Base-by-base conservation (phyloP, 1,139 yeast species). In the Scheffersomyces titani region DNA sequence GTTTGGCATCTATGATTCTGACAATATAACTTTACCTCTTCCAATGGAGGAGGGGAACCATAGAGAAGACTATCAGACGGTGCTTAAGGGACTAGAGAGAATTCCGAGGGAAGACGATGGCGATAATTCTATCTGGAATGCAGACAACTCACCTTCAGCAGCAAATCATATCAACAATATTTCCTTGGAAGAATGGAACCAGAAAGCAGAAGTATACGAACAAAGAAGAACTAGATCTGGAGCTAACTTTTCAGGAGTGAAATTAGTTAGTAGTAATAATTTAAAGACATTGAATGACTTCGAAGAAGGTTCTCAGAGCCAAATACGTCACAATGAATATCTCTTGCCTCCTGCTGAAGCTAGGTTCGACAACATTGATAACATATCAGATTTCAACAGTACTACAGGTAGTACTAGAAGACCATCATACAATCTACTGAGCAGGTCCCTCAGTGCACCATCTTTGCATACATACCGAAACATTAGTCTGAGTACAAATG, bases 361-460 rank as follows among this genome's bases (percentile, higher is more conserved):
- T 21, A 54, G 69, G 45, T 59, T 58, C 22, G 74, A 72, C 48
- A 60, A 72, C 51, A 66, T 73, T 44, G 80, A 75, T 57, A 62
- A 66, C 54, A 58, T 75, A 22, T 72, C 76, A 59, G 78, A 74
- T 52, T 45, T 68, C 24, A 55, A 55, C 18, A 57, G 62, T 51
- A 47, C 59, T 40, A 51, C 58, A n/a, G 58, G 57, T 46, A 55
- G 54, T 44, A 47, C 57, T 3, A 48, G 53, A 24, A 51, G 57
- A 36, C 62, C 65, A 2, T 57, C 64, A 19, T 63, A 59, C 50
- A 54, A 65, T 11, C 58, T 63, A n/a, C 71, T 71, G 71, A 66
- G 63, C 57, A 55, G 77, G 44, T 73, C 80, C 1, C 63, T 65
- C 46, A 75, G 81, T 65, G 82, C 81, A 1, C 82, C 82, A 5